Evolutionary conservation across 768 basidiomycete species (phyloP).

Genomic region (Coprinopsis sp.): DNA sequence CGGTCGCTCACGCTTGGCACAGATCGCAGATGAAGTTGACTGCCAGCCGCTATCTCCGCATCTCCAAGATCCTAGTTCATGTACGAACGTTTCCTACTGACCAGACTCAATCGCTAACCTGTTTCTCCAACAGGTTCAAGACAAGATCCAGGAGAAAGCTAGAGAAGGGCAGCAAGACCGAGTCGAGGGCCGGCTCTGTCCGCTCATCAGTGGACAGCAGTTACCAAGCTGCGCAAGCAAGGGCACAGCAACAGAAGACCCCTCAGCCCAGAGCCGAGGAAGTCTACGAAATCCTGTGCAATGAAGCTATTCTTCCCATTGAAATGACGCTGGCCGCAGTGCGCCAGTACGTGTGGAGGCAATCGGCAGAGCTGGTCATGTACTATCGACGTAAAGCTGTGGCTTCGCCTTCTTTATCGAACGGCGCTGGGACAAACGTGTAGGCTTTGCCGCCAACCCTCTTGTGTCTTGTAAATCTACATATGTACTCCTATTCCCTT

Average conservation of each 20-base stretch:
- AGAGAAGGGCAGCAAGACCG: constrained; percentile 21
- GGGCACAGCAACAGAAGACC: not conserved
- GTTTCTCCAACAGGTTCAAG: constrained; percentile 57
- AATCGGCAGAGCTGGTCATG: constrained; percentile 67
- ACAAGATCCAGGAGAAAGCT: constrained; percentile 73
- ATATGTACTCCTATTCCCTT: too few relatives aligned
- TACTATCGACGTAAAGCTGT: constrained; percentile 62
- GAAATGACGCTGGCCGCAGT: constrained; percentile 90
- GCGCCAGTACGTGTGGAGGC: constrained; percentile 86
- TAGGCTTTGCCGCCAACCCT: not conserved
- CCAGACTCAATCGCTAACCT: not conserved
- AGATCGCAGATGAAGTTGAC: constrained; percentile 83
- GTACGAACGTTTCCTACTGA: constrained; percentile 38
- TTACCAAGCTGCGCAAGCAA: not conserved
- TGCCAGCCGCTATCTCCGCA: constrained; percentile 79
- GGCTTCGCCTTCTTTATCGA: too few relatives aligned
- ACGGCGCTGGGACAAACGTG: not conserved
- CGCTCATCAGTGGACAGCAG: constrained; percentile 34
- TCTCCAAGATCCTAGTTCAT: constrained; percentile 80
- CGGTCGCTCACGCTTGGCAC: not conserved
- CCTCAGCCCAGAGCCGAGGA: constrained; percentile 49
- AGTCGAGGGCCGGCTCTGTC: constrained; percentile 26
- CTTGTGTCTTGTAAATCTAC: not conserved
- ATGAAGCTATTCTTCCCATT: constrained; percentile 74
- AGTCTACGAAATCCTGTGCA: constrained; percentile 83